Conservation (phyloP, 2,329 filamentous ascomycete genomes). For the Diplodia mutila region DNA sequence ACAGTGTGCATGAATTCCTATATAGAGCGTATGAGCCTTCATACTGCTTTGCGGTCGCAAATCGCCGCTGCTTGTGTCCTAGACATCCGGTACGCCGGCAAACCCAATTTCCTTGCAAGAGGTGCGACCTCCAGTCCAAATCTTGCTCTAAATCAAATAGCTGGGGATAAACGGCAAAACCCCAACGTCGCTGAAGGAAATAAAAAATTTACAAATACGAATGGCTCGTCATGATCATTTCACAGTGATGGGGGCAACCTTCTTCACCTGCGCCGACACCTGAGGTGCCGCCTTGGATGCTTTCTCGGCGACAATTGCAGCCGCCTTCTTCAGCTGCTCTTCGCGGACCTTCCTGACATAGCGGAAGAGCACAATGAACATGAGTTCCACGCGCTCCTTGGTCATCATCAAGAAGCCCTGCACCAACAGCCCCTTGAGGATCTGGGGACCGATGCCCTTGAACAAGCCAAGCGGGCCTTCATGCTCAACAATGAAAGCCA, state of each 20-base stretch:
- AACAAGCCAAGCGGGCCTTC: conserved; percentile 85
- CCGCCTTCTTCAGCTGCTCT: conserved; percentile 70
- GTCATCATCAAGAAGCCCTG: conserved; percentile 99
- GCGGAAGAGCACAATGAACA: conserved; percentile 84
- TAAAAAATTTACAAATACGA: neutral
- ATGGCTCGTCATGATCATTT: neutral
- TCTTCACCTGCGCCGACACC: conserved; percentile 50
- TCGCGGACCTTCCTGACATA: conserved; percentile 74
- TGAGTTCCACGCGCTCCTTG: conserved; percentile 89
- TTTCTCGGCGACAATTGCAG: conserved; percentile 65
- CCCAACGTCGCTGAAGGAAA: neutral
- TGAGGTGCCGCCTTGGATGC: conserved; percentile 38
- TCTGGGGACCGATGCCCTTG: conserved; percentile 94
- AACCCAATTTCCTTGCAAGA: conserved; percentile 10
- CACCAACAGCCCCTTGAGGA: conserved; percentile 88
- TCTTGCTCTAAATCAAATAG: conserved; percentile 18
- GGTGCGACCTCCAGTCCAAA: neutral
- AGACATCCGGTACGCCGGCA: neutral
- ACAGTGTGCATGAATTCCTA: neutral
- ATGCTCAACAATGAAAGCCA: conserved; percentile 88
- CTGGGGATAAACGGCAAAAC: neutral
- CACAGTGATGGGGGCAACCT: conserved; percentile 50
- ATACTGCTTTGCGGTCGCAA: neutral
- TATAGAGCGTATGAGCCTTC: neutral
- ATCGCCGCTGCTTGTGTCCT: neutral